Evolutionary conservation across 1,284 basidiomycete genomes (phyloP), one percentile per base, ranked within the genome.

Genomic region (Phellopilus nigrolimitatus): DNA sequence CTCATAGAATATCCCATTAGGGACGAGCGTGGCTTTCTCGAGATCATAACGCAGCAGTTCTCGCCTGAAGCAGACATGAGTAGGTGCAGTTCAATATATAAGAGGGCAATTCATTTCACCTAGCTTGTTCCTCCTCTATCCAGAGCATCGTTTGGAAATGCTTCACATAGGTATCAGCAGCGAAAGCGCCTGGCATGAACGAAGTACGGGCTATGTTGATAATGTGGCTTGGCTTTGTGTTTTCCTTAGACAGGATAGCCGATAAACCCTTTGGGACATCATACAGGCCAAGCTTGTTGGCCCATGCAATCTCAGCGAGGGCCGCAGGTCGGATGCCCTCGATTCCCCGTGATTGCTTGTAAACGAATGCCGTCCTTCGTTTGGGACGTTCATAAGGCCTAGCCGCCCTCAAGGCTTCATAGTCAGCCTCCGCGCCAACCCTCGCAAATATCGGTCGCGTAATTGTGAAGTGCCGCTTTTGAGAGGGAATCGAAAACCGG

Each of bases 41-140:
- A 76, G 63, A 13, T 71, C 65, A 57, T 74, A 77, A 15, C 61
- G 60, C 24, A 71, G 68, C n/a, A 78, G 57, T 52, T 80, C 75
- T 38, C 63, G 68, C 47, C 74, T 76, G 42, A 27, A 21, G 13
- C 7, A 15, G 10, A 43, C 21, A 42, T 47, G 31, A 17, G 37
- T 33, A 33, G 44, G 31, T 42, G 40, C 15, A 5, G 27, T 46
- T 28, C 12, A 27, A 49, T 51, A 44, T 37, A 13, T 3, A 19
- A 37, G 27, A 13, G 38, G 19, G 13, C 46, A 46, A 33, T 30
- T 64, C 67, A 36, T 45, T n/a, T n/a, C n/a, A 73, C 76, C 65
- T 69, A 58, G 66, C 67, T 49, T 71, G 69, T 41, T 71, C 69
- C 49, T 77, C 76, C 56, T 79, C 76, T 17, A 76, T 61, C 61